Evolutionary conservation across 2,329 filamentous ascomycete genomes (phyloP).

Genomic region (Hymenoscyphus scutula): DNA sequence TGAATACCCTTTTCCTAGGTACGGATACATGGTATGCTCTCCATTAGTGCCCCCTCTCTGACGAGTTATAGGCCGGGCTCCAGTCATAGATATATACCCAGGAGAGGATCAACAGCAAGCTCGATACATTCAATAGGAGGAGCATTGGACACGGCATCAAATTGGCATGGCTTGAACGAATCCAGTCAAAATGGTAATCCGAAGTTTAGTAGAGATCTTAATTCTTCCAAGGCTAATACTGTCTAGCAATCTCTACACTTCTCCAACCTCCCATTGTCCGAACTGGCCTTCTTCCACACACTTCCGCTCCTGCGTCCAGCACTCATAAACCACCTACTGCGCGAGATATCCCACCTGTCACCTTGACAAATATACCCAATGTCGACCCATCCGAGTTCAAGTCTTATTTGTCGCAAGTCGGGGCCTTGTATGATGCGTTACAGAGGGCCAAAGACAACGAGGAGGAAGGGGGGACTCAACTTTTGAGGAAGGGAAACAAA

Average conservation of each 20-base stretch:
- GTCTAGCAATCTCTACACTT: conserved; percentile 90
- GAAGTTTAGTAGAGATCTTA: conserved; percentile 35
- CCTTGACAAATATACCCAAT: conserved; percentile 82
- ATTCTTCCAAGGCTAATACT: conserved; percentile 86
- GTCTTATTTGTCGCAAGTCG: conserved; percentile 81
- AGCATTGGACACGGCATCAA: conserved; percentile 67
- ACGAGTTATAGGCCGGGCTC: conserved; percentile 32
- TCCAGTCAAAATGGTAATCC: conserved; percentile 90
- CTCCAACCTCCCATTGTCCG: conserved; percentile 86
- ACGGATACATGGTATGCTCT: conserved; percentile 11
- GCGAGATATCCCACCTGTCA: conserved; percentile 89
- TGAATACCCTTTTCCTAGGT: conserved; percentile 56
- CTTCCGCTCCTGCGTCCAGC: conserved; percentile 64
- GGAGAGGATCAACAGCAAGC: conserved; percentile 81
- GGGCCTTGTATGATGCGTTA: conserved; percentile 83
- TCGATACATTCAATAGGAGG: conserved; percentile 82
- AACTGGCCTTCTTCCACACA: conserved; percentile 80
- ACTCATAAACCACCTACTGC: conserved; percentile 80
- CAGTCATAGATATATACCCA: conserved; percentile 45
- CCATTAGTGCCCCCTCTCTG: conserved; percentile 40
- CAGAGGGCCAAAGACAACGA: conserved; percentile 77
- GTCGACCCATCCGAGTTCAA: conserved; percentile 79
- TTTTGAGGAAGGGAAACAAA: conserved; percentile 34
- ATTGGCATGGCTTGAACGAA: conserved; percentile 61
- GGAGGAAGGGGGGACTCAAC: conserved; percentile 53